Evolutionary conservation across 2,329 filamentous ascomycete genomes (phyloP).

Genomic region (Dendryphion nanum): DNA sequence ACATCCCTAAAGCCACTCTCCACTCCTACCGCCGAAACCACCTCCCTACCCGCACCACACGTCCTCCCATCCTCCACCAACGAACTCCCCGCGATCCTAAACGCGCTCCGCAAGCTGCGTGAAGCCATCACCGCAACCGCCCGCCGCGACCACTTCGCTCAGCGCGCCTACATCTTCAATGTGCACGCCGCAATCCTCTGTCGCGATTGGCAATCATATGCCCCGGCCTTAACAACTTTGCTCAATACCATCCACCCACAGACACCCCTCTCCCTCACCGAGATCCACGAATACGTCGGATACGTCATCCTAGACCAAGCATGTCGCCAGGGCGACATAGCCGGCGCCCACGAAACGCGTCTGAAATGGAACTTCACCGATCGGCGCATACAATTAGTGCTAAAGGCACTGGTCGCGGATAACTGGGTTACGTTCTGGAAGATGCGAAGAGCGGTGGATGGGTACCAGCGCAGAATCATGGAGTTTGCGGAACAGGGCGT

Average conservation of each 20-base stretch:
- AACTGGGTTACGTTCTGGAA: slow-evolving; percentile 80
- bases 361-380: slow-evolving; percentile 62
- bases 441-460: slow-evolving; percentile 70
- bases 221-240: slow-evolving; percentile 79
- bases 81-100: slow-evolving; percentile 71
- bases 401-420: slow-evolving; percentile 72
- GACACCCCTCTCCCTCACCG: slow-evolving; percentile 67
- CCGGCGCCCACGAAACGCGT: slow-evolving; percentile 69
- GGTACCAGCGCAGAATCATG: slow-evolving; percentile 75
- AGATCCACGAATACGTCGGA: slow-evolving; percentile 74
- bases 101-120: slow-evolving; percentile 85
- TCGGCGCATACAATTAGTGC: slow-evolving; percentile 64
- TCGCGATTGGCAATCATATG: slow-evolving; percentile 82
- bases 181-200: slow-evolving; percentile 80
- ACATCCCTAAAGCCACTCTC: slow-evolving; percentile 12
- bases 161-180: slow-evolving; percentile 89
- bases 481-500: slow-evolving; percentile 77
- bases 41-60: slow-evolving; percentile 21
- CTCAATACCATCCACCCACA: slow-evolving; percentile 68
- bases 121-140: slow-evolving; percentile 82
- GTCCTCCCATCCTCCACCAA: slow-evolving; percentile 36
- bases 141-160: slow-evolving; percentile 75
- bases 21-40: slow-evolving; percentile 10
- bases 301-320: slow-evolving; percentile 87
- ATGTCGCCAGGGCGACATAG: slow-evolving; percentile 74